Evolutionary conservation across 2,329 filamentous ascomycete genomes (phyloP).

Genomic region (Chaetomium olivaceum): DNA sequence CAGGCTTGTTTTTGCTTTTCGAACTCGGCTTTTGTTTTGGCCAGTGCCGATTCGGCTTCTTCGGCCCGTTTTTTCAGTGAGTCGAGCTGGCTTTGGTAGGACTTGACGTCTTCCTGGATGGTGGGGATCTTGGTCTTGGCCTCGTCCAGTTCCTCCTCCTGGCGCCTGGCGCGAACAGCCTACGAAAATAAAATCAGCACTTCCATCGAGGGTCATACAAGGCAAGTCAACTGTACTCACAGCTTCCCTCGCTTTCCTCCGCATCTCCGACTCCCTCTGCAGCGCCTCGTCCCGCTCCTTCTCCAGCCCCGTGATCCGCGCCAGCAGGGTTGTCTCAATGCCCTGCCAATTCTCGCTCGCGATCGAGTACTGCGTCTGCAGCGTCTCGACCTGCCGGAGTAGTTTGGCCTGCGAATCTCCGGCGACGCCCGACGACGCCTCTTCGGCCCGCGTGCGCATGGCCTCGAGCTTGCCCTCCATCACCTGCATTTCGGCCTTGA

Average conservation of each 20-base stretch:
- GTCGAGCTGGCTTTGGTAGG: constrained; percentile 60
- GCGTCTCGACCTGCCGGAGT: constrained; percentile 87
- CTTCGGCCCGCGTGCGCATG: constrained; percentile 81
- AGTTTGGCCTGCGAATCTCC: constrained; percentile 88
- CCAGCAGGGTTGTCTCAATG: constrained; percentile 82
- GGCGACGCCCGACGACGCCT: constrained; percentile 77
- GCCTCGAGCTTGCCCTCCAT: constrained; percentile 89
- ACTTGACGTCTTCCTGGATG: constrained; percentile 63
- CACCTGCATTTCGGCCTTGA: constrained; percentile 73
- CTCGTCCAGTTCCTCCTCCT: constrained; percentile 82
- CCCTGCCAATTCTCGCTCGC: constrained; percentile 98
- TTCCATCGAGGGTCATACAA: background rate
- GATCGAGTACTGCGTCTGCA: constrained; percentile 92
- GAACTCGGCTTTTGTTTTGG: constrained; percentile 53
- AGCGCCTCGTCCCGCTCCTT: constrained; percentile 87
- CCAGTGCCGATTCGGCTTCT: constrained; percentile 64
- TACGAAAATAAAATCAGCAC: constrained; percentile 42
- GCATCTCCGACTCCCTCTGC: constrained; percentile 80
- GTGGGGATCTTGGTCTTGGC: constrained; percentile 63
- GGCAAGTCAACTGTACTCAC: constrained; percentile 51
- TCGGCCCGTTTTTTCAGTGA: constrained; percentile 65
- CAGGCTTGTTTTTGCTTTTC: constrained; percentile 49
- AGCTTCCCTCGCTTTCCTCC: constrained; percentile 84
- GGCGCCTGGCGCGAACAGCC: constrained; percentile 63
- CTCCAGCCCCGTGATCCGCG: constrained; percentile 75